A percentile compares a stretch with the other conserved stretches of the same genome.
These are phyloP conservation scores for Cladobotryum protrusum DNA, from an alignment of 2,329 filamentous ascomycete genomes.

Conservation along the genomic window DNA sequence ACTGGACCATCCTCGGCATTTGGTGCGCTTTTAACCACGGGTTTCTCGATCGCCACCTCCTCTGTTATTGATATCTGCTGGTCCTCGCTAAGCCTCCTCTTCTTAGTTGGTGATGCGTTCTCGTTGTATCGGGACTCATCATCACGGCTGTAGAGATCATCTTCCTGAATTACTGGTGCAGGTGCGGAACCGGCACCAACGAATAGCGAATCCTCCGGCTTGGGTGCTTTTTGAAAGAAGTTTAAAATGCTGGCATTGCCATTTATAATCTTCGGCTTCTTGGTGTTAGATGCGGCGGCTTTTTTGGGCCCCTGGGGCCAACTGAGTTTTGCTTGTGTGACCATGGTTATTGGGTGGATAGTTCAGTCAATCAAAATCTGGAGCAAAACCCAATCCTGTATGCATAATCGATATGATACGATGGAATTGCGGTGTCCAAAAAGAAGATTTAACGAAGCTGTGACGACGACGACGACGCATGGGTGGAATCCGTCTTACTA, in stretches of 20 bases:
- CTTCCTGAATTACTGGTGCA: slow-evolving; percentile 15
- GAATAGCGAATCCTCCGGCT: slow-evolving; percentile 55
- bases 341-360: slow-evolving; percentile 22
- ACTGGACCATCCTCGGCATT: slow-evolving; percentile 20
- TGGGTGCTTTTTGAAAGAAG: slow-evolving; percentile 67
- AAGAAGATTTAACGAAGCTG: too few species aligned
- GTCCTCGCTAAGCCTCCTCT: slow-evolving; percentile 23
- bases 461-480: too few species aligned
- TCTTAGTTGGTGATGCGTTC: slow-evolving; percentile 27
- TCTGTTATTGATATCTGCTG: slow-evolving; percentile 2
- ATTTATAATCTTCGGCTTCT: slow-evolving; percentile 30
- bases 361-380: background rate
- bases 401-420: too few species aligned
- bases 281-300: slow-evolving; percentile 15
- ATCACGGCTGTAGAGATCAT: slow-evolving; percentile 24
- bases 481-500: too few species aligned
- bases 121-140: slow-evolving; percentile 27
- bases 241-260: slow-evolving; percentile 63
- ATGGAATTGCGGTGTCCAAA: too few species aligned
- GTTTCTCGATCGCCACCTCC: background rate
- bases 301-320: slow-evolving; percentile 29
- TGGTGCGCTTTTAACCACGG: slow-evolving; percentile 21
- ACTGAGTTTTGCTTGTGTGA: slow-evolving; percentile 26
- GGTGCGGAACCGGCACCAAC: slow-evolving; percentile 25
- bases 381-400: too few species aligned